A percentile compares a stretch with the other conserved stretches of the same genome.
These are phyloP conservation scores for Trichaptum fuscoviolaceum DNA, from an alignment of 768 basidiomycete genomes.

Conservation along the genomic window DNA sequence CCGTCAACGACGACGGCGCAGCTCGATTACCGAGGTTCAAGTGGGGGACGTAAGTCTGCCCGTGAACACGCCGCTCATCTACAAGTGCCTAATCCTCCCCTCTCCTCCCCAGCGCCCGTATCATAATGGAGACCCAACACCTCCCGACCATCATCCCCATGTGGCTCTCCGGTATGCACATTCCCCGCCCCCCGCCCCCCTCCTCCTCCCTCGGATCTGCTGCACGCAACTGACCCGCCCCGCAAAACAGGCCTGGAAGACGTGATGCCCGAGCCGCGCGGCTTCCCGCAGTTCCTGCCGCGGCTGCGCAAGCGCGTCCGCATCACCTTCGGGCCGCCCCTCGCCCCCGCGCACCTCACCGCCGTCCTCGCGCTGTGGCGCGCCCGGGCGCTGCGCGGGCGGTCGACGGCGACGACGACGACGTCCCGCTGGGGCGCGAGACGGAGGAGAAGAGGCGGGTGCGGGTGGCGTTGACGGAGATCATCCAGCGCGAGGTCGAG, in stretches of 20 bases:
- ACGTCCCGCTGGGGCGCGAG: not conserved
- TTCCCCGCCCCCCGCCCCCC: not conserved
- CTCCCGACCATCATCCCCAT: constrained; percentile 84
- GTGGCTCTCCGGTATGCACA: constrained; percentile 75
- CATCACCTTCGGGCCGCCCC: constrained; percentile 61
- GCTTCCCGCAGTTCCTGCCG: constrained; percentile 67
- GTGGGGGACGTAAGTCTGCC: constrained; percentile 83
- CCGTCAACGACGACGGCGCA: constrained; percentile 34
- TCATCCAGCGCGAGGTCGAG: constrained; percentile 26
- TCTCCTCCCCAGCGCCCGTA: constrained; percentile 56
- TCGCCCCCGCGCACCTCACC: not conserved
- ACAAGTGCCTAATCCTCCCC: not conserved
- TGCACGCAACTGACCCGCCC: no score
- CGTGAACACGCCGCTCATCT: not conserved
- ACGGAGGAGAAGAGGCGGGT: constrained; percentile 15
- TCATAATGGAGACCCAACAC: constrained; percentile 63
- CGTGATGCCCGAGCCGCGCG: constrained; percentile 84
- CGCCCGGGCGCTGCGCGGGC: not conserved
- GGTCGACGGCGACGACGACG: not conserved
- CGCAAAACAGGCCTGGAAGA: constrained; percentile 63
- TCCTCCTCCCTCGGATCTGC: not conserved
- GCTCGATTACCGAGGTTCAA: constrained; percentile 72
- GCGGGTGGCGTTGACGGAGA: constrained; percentile 25
- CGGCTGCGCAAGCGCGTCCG: constrained; percentile 55
- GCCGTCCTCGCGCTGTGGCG: not conserved